phyloP scores from a whole-genome alignment of 2,329 filamentous ascomycete genomes.

The Trichoderma koningii region DNA sequence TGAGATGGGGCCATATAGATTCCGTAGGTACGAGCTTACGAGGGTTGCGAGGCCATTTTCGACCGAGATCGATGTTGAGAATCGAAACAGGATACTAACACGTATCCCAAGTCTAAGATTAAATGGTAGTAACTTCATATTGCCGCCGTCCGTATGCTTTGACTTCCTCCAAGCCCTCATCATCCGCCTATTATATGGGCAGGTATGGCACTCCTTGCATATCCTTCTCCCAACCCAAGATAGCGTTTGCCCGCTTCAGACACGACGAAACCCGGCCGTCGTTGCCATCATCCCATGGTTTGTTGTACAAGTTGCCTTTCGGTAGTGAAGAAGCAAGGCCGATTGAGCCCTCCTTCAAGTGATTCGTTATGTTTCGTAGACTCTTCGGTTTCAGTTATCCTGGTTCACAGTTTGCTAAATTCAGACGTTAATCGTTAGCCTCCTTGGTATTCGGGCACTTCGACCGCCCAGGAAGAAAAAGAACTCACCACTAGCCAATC shows the following conservation, averaged over 20 bases:
- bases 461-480: constrained; percentile 8
- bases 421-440: neutral
- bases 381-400: constrained; percentile 34
- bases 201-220: constrained; percentile 11
- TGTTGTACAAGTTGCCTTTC: constrained; percentile 38
- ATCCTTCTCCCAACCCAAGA: constrained; percentile 27
- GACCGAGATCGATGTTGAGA: constrained; percentile 15
- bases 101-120: constrained; percentile 29
- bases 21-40: neutral
- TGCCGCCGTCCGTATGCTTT: constrained; percentile 14
- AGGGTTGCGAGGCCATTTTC: neutral
- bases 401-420: constrained; percentile 43
- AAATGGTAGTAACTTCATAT: constrained; percentile 29
- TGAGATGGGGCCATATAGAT: neutral
- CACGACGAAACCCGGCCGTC: constrained; percentile 36
- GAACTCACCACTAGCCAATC: constrained; percentile 88
- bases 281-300: constrained; percentile 38
- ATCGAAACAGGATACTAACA: constrained; percentile 23
- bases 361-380: constrained; percentile 11
- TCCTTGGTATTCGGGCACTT: constrained; percentile 7
- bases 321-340: constrained; percentile 24
- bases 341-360: neutral
- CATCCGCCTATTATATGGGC: constrained; percentile 21
- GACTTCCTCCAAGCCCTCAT: neutral
- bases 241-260: constrained; percentile 35